These are phyloP conservation scores for Trametopsis cervina DNA, from an alignment of 768 basidiomycete genomes.

Conservation along the genomic window DNA sequence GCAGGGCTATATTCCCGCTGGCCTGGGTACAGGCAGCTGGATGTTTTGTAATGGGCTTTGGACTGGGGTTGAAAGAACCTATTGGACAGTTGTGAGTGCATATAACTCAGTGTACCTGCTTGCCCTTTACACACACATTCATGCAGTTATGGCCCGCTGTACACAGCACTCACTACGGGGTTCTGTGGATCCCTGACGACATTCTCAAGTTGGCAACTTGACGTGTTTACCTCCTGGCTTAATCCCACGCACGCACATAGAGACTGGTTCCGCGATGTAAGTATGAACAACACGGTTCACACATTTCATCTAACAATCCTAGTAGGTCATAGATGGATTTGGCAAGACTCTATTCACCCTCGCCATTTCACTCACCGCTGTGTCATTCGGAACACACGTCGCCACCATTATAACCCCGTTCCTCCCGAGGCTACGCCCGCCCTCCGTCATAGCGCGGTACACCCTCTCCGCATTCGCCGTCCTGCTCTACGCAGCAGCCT, in stretches of 20 bases:
- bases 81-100: constrained; percentile 66
- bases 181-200: constrained; percentile 97
- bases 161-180: constrained; percentile 84
- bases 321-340: constrained; percentile 81
- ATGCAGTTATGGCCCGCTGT: constrained; percentile 77
- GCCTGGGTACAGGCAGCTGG: constrained; percentile 84
- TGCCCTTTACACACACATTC: background rate
- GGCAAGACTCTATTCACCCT: constrained; percentile 77
- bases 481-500: constrained; percentile 65
- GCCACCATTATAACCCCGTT: constrained; percentile 35
- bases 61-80: constrained; percentile 60
- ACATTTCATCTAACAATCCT: no score
- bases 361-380: constrained; percentile 64
- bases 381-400: constrained; percentile 67
- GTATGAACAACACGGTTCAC: no score
- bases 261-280: constrained; percentile 65
- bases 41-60: constrained; percentile 88
- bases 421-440: constrained; percentile 36
- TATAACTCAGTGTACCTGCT: constrained; percentile 4
- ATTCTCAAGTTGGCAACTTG: constrained; percentile 93
- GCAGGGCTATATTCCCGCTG: constrained; percentile 70
- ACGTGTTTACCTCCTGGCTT: constrained; percentile 80
- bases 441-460: constrained; percentile 40
- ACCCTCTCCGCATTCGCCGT: constrained; percentile 47
- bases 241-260: constrained; percentile 52